Conservation (phyloP, 2,329 filamentous ascomycete genomes). For the Colletotrichum sp. region DNA sequence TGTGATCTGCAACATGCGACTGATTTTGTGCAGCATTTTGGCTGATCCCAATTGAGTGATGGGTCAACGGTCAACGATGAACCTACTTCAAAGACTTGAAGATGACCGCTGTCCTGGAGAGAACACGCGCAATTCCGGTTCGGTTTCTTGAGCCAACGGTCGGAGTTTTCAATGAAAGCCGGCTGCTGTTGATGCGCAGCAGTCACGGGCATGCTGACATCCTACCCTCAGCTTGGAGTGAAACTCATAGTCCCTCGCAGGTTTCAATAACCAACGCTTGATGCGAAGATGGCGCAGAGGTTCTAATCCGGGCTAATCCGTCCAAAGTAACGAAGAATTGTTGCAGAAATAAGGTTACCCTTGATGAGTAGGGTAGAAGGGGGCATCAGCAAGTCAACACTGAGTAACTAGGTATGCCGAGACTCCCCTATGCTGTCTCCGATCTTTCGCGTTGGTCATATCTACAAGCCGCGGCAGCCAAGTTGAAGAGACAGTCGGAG, state of each 20-base stretch:
- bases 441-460: not conserved
- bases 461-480: fast-evolving
- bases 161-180: not conserved
- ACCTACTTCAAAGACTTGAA: not conserved
- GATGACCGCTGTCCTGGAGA: not conserved
- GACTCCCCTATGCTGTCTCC: not conserved
- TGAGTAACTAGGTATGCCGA: not conserved
- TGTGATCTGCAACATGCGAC: not conserved
- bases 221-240: not conserved
- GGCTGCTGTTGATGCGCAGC: not conserved
- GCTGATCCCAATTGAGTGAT: not conserved
- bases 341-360: not conserved
- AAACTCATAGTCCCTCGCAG: not conserved
- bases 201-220: not conserved
- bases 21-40: not conserved
- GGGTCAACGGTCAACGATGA: not conserved
- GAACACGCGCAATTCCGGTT: not conserved
- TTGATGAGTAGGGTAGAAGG: not conserved
- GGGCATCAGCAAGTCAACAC: not conserved
- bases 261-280: not conserved
- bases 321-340: not conserved
- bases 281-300: not conserved
- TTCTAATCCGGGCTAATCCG: not conserved
- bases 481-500: not conserved
- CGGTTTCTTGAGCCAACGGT: not conserved